phyloP scores from a whole-genome alignment of 2,329 filamentous ascomycete genomes.

The Xylariomycetidae sp. region DNA sequence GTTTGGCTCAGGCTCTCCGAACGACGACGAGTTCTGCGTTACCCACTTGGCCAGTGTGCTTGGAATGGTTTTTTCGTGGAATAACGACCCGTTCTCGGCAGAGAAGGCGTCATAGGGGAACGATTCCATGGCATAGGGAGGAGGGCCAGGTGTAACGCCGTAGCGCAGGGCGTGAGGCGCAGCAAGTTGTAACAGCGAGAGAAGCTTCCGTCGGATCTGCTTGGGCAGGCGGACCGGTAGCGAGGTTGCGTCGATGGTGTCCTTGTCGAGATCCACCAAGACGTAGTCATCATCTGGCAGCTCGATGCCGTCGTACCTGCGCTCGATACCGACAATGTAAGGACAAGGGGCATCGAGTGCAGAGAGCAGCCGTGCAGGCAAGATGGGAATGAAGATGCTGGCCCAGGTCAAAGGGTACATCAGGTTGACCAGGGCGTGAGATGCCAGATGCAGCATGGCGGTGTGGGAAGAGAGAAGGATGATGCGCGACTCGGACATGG shows the following conservation, averaged over 20 bases:
- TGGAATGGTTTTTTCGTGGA: slow-evolving; percentile 62
- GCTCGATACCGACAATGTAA: slow-evolving; percentile 94
- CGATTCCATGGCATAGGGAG: slow-evolving; percentile 86
- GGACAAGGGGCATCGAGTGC: slow-evolving; percentile 92
- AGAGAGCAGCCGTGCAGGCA: slow-evolving; percentile 81
- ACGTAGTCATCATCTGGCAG: slow-evolving; percentile 95
- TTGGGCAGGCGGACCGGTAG: slow-evolving; percentile 75
- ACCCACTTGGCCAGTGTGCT: slow-evolving; percentile 81
- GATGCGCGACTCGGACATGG: slow-evolving; percentile 87
- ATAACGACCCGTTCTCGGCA: slow-evolving; percentile 76
- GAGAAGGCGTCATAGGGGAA: slow-evolving; percentile 88
- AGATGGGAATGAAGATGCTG: slow-evolving; percentile 86
- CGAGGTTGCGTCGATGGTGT: slow-evolving; percentile 79
- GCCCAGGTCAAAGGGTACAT: slow-evolving; percentile 90
- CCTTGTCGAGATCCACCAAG: slow-evolving; percentile 85
- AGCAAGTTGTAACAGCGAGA: slow-evolving; percentile 80
- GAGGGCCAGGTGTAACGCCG: slow-evolving; percentile 81
- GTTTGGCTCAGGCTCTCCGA: slow-evolving; percentile 59
- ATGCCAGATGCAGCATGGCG: slow-evolving; percentile 90
- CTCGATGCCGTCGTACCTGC: slow-evolving; percentile 78
- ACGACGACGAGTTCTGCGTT: slow-evolving; percentile 81
- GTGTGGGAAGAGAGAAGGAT: slow-evolving; percentile 95
- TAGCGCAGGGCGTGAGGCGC: slow-evolving; percentile 85
- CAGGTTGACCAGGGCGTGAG: slow-evolving; percentile 76
- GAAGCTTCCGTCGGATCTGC: slow-evolving; percentile 83